Conservation (phyloP, 257 asterid genomes). For the Fraxinus americana region DNA sequence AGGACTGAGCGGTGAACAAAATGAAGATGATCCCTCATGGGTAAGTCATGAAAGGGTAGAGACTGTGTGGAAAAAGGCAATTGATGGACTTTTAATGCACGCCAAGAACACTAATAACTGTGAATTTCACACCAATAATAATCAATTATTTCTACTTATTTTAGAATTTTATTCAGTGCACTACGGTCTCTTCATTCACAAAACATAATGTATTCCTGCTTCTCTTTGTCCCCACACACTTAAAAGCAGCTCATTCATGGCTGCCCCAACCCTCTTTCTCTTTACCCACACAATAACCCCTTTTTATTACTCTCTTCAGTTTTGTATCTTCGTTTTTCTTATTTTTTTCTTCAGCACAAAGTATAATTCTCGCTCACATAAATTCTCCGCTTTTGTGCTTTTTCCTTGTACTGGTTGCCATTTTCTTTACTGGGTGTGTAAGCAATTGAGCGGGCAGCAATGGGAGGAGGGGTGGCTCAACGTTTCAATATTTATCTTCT, state of each 20-base stretch:
- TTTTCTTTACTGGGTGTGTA: constrained; percentile 29
- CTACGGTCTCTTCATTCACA: constrained; percentile 49
- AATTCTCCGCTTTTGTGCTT: not conserved
- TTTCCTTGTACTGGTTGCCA: constrained; percentile 20
- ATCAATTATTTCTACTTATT: not conserved
- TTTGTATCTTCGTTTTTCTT: constrained; percentile 4
- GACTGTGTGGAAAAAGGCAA: not conserved
- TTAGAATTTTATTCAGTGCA: constrained; percentile 6
- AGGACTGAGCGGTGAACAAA: not conserved
- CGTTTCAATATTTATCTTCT: constrained; percentile 38
- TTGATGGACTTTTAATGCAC: constrained; percentile 54
- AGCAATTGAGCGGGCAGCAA: constrained; percentile 34
- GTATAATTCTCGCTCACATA: not conserved
- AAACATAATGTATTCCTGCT: constrained; percentile 42
- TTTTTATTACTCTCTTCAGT: constrained; percentile 30
- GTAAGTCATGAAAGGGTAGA: constrained; percentile 27
- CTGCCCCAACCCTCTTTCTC: constrained; percentile 49
- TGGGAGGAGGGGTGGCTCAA: constrained; percentile 45
- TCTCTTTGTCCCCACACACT: constrained; percentile 69
- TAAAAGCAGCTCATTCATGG: constrained; percentile 78
- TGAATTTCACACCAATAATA: not conserved
- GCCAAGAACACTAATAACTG: not conserved
- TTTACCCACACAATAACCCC: constrained; percentile 24
- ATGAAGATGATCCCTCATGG: not conserved
- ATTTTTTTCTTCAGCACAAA: not conserved